phyloP scores from a whole-genome alignment of 2,329 filamentous ascomycete species.

The Ophiostoma australiae region DNA sequence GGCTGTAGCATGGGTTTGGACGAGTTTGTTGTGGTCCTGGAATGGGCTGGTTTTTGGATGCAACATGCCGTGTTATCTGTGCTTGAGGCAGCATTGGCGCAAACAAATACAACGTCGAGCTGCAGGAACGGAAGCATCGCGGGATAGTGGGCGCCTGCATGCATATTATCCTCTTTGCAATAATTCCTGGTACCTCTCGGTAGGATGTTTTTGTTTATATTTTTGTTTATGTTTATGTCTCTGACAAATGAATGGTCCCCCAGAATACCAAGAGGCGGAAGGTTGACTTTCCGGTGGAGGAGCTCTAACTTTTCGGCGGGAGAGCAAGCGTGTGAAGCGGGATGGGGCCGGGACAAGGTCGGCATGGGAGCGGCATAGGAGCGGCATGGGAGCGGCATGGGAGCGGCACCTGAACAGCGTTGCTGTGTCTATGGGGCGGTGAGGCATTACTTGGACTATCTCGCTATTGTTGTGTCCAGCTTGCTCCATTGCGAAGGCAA shows the following conservation, averaged over 20 bases:
- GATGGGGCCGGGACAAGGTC: neutral
- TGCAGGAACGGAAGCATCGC: neutral
- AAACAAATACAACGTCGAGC: conserved; percentile 4
- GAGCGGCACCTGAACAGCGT: neutral
- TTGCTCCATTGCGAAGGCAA: neutral
- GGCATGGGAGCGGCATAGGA: neutral
- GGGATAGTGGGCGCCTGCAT: neutral
- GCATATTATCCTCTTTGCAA: neutral
- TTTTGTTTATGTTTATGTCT: no score
- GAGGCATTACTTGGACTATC: neutral
- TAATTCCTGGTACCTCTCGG: neutral
- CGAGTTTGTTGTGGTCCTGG: neutral
- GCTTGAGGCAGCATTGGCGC: neutral
- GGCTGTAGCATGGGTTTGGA: neutral
- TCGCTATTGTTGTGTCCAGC: neutral
- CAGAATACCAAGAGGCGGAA: neutral
- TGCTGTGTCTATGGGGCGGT: neutral
- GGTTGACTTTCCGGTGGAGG: neutral
- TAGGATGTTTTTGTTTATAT: neutral
- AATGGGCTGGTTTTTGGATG: neutral
- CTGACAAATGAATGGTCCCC: neutral
- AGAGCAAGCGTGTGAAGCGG: neutral
- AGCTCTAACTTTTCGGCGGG: neutral
- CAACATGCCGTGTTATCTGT: neutral
- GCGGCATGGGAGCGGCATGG: neutral